Conservation (phyloP, 129 eudicot genomes). For the Helianthus annuus region DNA sequence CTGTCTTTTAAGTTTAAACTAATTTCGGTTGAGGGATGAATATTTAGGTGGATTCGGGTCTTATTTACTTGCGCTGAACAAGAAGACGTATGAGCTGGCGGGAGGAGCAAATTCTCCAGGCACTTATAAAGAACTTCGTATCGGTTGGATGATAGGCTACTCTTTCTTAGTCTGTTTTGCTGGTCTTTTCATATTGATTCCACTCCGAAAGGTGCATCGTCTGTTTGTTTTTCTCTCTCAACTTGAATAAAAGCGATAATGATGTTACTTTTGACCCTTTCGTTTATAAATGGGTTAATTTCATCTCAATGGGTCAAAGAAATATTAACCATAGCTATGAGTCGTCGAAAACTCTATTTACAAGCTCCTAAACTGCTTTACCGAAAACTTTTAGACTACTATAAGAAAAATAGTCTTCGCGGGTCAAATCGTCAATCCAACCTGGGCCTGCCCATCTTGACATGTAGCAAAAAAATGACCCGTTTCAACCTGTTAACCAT, state of each 20-base stretch:
- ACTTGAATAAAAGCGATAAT: not conserved
- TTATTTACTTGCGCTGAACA: slow-evolving; percentile 59
- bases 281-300: not conserved
- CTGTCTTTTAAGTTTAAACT: slow-evolving; percentile 4
- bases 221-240: not conserved
- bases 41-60: slow-evolving; percentile 78
- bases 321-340: not conserved
- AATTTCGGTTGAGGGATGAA: not conserved
- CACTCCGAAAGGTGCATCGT: slow-evolving; percentile 66
- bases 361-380: not conserved
- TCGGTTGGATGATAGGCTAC: slow-evolving; percentile 77
- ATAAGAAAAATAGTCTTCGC: not conserved
- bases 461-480: not conserved
- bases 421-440: slow-evolving; percentile 11
- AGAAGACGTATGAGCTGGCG: slow-evolving; percentile 66
- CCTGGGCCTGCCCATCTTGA: not conserved
- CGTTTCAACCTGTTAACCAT: not conserved
- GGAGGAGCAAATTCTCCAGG: slow-evolving; percentile 56
- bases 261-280: not conserved
- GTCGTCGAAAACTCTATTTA: not conserved
- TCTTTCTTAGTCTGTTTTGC: slow-evolving; percentile 65
- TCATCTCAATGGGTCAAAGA: not conserved
- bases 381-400: not conserved
- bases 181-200: slow-evolving; percentile 76
- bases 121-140: slow-evolving; percentile 62